phyloP scores from a whole-genome alignment of 2,329 filamentous ascomycete genomes.

The Colletotrichum neosansevieriae region DNA sequence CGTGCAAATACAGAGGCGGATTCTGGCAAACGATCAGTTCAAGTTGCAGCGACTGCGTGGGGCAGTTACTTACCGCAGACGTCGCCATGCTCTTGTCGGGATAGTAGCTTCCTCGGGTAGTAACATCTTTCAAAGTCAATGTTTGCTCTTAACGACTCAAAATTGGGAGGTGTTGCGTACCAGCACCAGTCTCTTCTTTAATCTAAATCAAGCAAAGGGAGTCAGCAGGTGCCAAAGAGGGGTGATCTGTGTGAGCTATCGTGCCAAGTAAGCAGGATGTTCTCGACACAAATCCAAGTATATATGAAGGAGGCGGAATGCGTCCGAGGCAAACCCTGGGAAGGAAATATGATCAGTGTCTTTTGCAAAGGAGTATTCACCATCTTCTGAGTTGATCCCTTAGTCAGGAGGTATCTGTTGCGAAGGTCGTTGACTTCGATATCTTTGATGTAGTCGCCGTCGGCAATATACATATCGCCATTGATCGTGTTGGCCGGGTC shows the following conservation, averaged over 20 bases:
- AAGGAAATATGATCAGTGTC: constrained; percentile 50
- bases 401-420: constrained; percentile 96
- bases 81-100: constrained; percentile 99
- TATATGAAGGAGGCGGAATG: constrained; percentile 44
- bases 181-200: constrained; percentile 99
- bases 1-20: constrained; percentile 92
- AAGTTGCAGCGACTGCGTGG: background rate
- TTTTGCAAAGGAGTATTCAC: constrained; percentile 79
- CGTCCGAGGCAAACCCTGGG: constrained; percentile 36
- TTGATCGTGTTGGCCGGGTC: constrained; percentile 71
- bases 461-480: constrained; percentile 91
- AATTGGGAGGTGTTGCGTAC: constrained; percentile 79
- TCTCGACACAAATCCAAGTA: constrained; percentile 62
- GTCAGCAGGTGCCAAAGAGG: constrained; percentile 95
- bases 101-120: constrained; percentile 94
- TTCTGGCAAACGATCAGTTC: constrained; percentile 67
- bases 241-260: constrained; percentile 71
- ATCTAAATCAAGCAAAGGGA: constrained; percentile 93
- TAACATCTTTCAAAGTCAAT: constrained; percentile 88
- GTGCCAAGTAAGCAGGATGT: constrained; percentile 78
- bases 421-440: constrained; percentile 98
- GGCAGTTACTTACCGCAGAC: constrained; percentile 75
- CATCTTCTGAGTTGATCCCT: constrained; percentile 98
- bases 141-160: constrained; percentile 63
- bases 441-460: constrained; percentile 98